A percentile compares a stretch with the other conserved stretches of the same genome.
phyloP scores from a whole-genome alignment of 225 moss, liverwort and hornwort species.

The Lunularia cruciata region DNA sequence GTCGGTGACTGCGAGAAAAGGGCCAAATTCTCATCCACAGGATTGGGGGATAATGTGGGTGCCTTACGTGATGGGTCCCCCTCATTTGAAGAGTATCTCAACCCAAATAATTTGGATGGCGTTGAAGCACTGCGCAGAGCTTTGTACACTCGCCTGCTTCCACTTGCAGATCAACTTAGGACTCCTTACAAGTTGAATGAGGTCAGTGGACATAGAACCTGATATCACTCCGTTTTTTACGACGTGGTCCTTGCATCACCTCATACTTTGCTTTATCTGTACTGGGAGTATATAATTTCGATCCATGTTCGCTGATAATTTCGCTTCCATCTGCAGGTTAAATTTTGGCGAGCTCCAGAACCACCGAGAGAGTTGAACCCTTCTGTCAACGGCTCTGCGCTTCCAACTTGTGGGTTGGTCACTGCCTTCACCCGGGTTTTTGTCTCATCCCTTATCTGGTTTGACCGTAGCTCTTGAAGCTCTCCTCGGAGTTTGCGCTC shows the following conservation, averaged over 20 bases:
- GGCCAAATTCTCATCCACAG: conserved; percentile 29
- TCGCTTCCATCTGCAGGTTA: conserved; percentile 43
- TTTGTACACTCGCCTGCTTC: conserved; percentile 58
- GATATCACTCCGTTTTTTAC: background rate
- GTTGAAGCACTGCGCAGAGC: conserved; percentile 56
- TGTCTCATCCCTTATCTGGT: background rate
- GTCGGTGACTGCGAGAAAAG: conserved; percentile 48
- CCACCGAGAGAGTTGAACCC: conserved; percentile 62
- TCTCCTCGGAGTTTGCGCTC: background rate
- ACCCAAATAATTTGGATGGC: conserved; percentile 1
- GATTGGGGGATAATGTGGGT: background rate
- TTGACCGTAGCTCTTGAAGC: background rate
- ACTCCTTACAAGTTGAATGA: conserved; percentile 61
- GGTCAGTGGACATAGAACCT: conserved; percentile 39
- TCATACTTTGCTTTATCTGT: no score
- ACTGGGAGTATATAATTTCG: background rate
- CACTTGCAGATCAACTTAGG: conserved; percentile 47
- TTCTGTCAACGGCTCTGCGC: conserved; percentile 49
- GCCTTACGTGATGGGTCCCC: background rate
- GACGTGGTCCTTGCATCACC: background rate
- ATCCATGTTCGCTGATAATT: no score
- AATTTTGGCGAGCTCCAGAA: conserved; percentile 60
- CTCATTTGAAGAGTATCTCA: background rate
- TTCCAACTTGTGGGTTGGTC: conserved; percentile 77
- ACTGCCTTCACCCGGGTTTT: no score